phyloP scores from a whole-genome alignment of 139 green algal genomes.

The Chlamydomonas schloesseri region DNA sequence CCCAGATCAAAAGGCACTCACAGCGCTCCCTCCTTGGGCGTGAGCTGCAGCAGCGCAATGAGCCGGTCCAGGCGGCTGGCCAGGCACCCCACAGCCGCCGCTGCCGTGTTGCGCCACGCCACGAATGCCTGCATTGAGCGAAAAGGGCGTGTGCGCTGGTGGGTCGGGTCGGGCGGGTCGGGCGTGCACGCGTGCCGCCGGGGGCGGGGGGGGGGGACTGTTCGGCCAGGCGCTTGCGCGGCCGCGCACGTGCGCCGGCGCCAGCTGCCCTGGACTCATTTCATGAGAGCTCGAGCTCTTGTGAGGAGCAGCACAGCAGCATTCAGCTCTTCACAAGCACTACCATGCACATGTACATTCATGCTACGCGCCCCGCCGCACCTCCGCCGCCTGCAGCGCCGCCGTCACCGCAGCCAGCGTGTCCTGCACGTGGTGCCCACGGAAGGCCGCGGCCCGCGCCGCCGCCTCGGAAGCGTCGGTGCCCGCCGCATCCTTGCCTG shows the following conservation, averaged over 20 bases:
- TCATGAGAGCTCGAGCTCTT: too few relatives aligned
- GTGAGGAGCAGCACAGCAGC: too few relatives aligned
- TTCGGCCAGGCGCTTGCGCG: too few relatives aligned
- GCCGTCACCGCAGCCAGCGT: slow-evolving; percentile 1
- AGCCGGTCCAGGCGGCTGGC: not conserved
- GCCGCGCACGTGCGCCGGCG: too few relatives aligned
- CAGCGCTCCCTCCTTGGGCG: not conserved
- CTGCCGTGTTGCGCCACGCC: not conserved
- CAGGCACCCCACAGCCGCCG: not conserved
- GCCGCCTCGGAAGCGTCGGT: not conserved
- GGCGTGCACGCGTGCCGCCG: too few relatives aligned
- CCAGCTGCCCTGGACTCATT: too few relatives aligned
- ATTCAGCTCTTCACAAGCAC: too few relatives aligned
- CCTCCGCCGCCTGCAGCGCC: slow-evolving; percentile 4
- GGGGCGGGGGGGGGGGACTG: too few relatives aligned
- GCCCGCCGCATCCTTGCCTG: too few relatives aligned
- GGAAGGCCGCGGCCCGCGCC: not conserved
- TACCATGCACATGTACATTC: too few relatives aligned
- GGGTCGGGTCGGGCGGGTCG: not conserved
- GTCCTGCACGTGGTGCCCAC: not conserved
- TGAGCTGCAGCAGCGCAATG: not conserved
- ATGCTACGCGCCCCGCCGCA: not conserved
- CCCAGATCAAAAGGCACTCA: not conserved
- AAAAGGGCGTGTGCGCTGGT: not conserved
- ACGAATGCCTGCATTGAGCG: not conserved